Evolutionary conservation across 2,329 filamentous ascomycete species (phyloP), one percentile per base, ranked within the genome.

Genomic region (Reticulascus tulasneorum): DNA sequence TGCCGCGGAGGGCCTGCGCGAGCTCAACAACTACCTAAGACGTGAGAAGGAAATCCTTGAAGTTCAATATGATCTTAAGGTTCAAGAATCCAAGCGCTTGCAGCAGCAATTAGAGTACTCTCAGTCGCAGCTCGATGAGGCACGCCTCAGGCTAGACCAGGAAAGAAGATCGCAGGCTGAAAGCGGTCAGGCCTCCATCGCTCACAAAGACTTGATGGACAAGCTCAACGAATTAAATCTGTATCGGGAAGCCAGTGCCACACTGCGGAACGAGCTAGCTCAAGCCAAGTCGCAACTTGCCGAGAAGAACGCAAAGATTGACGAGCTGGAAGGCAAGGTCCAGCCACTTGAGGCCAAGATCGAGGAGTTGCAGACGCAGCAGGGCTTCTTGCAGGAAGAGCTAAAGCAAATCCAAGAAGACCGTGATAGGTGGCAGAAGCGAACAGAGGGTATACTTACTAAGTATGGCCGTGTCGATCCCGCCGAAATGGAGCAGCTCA

Each of bases 21-120:
- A 97, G 53, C 78, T 98, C 38, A 94, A 94, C 63, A 84, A 79
- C 44, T 98, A 93, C 59, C 69, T 98, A 43, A 84, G 91, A 29
- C 84, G 88, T 26, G 94, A 98, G 64, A 98, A 97, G 69, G 93
- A 97, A 57, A 97, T 98, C 47, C 76, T 96, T 8, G 91, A 98
- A 50, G 87, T 96, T n/a, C 91, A 97, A 54, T 86, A 89, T 51
- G 90, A 96, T 49, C 72, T 97, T 28, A 90, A 91, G 51, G 74
- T 82, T 1, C 87, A 94, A 51, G 93, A 98, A 62, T 75, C 80
- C 35, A 94, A 94, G 62, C 81, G 93, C 35, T 64, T 96, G 26
- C 86, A 91, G 53, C 88, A 96, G 51, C 89, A 97, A 54, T 75
- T 96, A 17, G 84, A 94, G 33, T 90, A 95, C 55, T 75, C 83